Conservation (phyloP, 495 filamentous ascomycete species). For the Tuber magnatum region DNA sequence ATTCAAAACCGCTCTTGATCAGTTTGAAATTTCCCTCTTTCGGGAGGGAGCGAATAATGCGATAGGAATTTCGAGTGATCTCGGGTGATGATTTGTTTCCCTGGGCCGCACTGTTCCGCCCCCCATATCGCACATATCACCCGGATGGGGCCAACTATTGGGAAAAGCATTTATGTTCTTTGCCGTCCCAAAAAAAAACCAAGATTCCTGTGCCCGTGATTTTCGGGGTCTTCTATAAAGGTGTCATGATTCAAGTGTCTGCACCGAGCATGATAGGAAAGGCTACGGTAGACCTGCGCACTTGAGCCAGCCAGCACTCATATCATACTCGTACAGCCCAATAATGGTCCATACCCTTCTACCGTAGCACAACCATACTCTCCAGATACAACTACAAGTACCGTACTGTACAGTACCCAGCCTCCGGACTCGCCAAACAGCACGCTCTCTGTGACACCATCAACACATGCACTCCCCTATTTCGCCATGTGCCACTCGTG, state of each 20-base stretch:
- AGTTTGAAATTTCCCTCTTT: too few relatives aligned
- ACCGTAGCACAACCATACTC: neutral
- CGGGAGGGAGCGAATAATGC: neutral
- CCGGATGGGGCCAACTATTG: too few relatives aligned
- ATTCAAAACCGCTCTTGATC: neutral
- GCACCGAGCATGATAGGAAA: neutral
- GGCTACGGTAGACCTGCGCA: too few relatives aligned
- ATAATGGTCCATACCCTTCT: neutral
- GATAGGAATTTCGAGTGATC: neutral
- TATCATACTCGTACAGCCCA: too few relatives aligned
- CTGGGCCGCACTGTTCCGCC: neutral
- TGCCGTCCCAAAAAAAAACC: neutral
- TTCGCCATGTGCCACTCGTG: neutral
- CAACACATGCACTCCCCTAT: neutral
- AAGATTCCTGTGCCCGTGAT: neutral
- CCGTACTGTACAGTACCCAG: too few relatives aligned
- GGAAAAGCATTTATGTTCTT: neutral
- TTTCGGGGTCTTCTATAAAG: neutral
- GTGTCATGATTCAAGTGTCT: neutral
- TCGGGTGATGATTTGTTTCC: neutral
- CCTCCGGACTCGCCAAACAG: neutral
- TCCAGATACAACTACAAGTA: too few relatives aligned
- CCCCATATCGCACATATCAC: neutral
- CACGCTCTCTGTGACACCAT: neutral
- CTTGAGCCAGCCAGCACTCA: too few relatives aligned